Evolutionary conservation across 768 basidiomycete species (phyloP).

Genomic region (Boletus sp.): DNA sequence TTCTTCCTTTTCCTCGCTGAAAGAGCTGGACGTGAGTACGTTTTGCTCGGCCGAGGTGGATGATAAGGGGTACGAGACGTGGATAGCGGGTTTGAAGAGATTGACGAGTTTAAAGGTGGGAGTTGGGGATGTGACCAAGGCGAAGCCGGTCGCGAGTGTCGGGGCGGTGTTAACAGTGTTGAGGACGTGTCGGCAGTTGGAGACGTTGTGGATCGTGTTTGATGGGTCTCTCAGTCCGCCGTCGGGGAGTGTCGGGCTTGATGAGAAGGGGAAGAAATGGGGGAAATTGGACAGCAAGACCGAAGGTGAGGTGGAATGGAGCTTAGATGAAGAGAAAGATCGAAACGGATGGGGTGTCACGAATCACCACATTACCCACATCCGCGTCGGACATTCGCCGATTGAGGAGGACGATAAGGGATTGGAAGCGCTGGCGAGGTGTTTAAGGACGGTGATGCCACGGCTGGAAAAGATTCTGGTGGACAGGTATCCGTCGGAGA

Average conservation of each 20-base stretch:
- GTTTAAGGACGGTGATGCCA: constrained; percentile 22
- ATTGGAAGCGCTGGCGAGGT: constrained; percentile 10
- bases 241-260: not conserved
- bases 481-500: constrained; percentile 13
- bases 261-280: not conserved
- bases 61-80: constrained; percentile 16
- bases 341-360: constrained; percentile 19
- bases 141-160: constrained; percentile 18
- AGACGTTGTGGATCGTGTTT: constrained; percentile 21
- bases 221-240: constrained; percentile 16
- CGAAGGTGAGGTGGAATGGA: not conserved
- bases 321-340: not conserved
- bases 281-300: not conserved
- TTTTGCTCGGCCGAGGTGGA: constrained; percentile 20
- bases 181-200: constrained; percentile 17
- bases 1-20: constrained; percentile 12
- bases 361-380: constrained; percentile 15
- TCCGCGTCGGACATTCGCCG: constrained; percentile 25
- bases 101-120: constrained; percentile 22
- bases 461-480: constrained; percentile 19
- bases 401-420: constrained; percentile 12
- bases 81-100: constrained; percentile 9
- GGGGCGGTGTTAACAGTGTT: constrained; percentile 21
- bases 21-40: constrained; percentile 20
- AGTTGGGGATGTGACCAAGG: constrained; percentile 16